A percentile compares a stretch with the other conserved stretches of the same genome.
Conservation (phyloP, 2,329 filamentous ascomycete genomes). For the Botryotinia convoluta region DNA sequence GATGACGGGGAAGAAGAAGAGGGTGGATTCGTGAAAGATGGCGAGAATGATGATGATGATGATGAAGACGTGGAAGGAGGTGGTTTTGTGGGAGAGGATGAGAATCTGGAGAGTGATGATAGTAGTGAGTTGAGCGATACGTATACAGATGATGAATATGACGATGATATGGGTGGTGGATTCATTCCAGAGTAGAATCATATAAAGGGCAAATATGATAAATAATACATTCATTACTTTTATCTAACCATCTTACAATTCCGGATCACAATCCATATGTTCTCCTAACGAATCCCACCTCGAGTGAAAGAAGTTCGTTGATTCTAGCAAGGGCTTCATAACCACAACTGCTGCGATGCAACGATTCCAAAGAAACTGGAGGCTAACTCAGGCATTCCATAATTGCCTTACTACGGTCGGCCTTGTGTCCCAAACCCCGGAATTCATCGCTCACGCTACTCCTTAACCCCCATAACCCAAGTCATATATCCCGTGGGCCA, state of each 20-base stretch:
- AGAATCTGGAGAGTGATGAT: constrained; percentile 44
- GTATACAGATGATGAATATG: constrained; percentile 34
- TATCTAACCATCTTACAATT: background rate
- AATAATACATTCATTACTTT: background rate
- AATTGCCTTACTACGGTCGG: background rate
- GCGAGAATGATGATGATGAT: constrained; percentile 18
- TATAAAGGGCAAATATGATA: background rate
- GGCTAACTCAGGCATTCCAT: background rate
- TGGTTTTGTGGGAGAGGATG: constrained; percentile 29
- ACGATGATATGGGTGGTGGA: constrained; percentile 46
- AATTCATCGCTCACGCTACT: constrained; percentile 8
- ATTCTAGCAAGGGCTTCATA: background rate
- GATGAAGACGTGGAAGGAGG: background rate
- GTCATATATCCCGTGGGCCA: constrained; percentile 49
- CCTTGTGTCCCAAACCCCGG: background rate
- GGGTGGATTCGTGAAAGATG: constrained; percentile 26
- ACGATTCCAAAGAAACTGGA: background rate
- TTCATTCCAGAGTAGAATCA: constrained; percentile 40
- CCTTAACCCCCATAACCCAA: constrained; percentile 44
- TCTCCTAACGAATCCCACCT: background rate
- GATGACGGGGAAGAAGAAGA: constrained; percentile 46
- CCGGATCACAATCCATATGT: background rate
- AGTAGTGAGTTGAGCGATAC: constrained; percentile 19
- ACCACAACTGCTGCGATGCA: background rate
- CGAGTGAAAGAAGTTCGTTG: background rate